A percentile compares a stretch with the other conserved stretches of the same genome.
Conservation (phyloP, 371 early-diverging fungal species). For the Chytridium lagenaria region DNA sequence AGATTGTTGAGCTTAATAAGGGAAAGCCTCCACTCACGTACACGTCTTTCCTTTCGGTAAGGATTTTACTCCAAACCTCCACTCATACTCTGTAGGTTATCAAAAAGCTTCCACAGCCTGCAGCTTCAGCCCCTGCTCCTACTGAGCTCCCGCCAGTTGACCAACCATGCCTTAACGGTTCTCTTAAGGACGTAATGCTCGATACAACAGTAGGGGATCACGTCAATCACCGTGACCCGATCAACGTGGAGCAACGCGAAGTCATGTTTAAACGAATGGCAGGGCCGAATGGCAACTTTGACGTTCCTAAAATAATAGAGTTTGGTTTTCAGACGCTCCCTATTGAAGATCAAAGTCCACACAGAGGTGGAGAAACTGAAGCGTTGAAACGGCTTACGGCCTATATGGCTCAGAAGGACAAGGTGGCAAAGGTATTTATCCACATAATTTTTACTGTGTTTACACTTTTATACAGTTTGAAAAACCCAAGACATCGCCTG, state of each 20-base stretch:
- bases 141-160: constrained; percentile 5
- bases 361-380: constrained; percentile 38
- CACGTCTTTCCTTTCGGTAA: constrained; percentile 22
- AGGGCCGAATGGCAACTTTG: constrained; percentile 28
- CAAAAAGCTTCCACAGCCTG: constrained; percentile 17
- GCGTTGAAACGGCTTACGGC: constrained; percentile 28
- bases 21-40: constrained; percentile 40
- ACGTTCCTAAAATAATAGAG: constrained; percentile 26
- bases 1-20: constrained; percentile 27
- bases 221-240: constrained; percentile 11
- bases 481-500: constrained; percentile 47
- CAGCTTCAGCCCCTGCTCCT: constrained; percentile 7
- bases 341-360: constrained; percentile 17
- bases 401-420: constrained; percentile 17
- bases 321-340: constrained; percentile 16
- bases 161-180: neutral
- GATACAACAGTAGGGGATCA: constrained; percentile 10
- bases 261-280: constrained; percentile 17
- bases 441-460: neutral
- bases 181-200: neutral
- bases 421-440: constrained; percentile 17
- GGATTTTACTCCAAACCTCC: neutral
- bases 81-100: constrained; percentile 16
- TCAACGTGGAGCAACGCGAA: neutral
- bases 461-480: constrained; percentile 24